Evolutionary conservation across 352 stramenopile genomes (phyloP).

Genomic region (Pythium guiyangense): DNA sequence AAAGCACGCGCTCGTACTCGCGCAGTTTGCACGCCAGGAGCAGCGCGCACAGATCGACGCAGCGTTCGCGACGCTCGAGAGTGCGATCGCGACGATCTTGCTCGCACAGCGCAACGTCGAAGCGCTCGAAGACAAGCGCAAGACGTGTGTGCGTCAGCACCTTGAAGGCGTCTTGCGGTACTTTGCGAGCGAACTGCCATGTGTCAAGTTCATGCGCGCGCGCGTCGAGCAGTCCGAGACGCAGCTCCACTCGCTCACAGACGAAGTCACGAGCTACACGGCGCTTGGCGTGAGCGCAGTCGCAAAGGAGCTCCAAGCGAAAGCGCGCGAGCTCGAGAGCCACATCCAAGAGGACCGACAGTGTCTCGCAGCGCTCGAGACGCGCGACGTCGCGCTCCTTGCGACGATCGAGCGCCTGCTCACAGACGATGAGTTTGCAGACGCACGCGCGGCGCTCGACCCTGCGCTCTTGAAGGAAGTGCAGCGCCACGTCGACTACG

Average conservation of each 20-base stretch:
- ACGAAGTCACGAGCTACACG: conserved; percentile 47
- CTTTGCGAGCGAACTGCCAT: conserved; percentile 73
- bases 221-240: conserved; percentile 43
- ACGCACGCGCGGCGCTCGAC: conserved; percentile 29
- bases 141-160: conserved; percentile 45
- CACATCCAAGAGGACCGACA: conserved; percentile 50
- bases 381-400: conserved; percentile 49
- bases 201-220: conserved; percentile 76
- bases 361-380: conserved; percentile 39
- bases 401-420: conserved; percentile 20
- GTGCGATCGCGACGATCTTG: conserved; percentile 29
- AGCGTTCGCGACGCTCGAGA: conserved; percentile 30
- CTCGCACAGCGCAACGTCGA: conserved; percentile 36
- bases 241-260: conserved; percentile 28
- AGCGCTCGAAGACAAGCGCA: conserved; percentile 40
- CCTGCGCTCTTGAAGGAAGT: conserved; percentile 44
- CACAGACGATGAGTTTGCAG: conserved; percentile 13
- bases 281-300: conserved; percentile 48
- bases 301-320: conserved; percentile 45
- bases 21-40: conserved; percentile 28
- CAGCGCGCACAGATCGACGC: conserved; percentile 32
- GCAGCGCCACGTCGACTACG: conserved; percentile 58
- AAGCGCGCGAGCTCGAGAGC: conserved; percentile 25
- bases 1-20: conserved; percentile 45
- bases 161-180: conserved; percentile 67